These are phyloP conservation scores for Skeletonema grethae DNA, from an alignment of 108 stramenopile species.

Conservation along the genomic window DNA sequence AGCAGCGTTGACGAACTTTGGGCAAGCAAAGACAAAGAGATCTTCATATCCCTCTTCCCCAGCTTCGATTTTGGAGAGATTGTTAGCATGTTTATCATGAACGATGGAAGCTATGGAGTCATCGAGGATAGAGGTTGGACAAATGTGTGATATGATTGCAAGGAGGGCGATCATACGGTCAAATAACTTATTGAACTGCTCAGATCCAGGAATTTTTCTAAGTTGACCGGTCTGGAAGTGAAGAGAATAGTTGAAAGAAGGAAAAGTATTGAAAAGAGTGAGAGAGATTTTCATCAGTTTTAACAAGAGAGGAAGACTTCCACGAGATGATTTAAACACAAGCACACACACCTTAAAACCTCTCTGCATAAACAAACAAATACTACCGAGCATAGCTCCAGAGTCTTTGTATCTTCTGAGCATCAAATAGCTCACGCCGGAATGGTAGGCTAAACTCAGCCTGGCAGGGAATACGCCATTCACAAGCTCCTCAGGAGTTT, in stretches of 20 bases:
- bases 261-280: neutral
- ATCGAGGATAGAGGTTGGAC: constrained; percentile 69
- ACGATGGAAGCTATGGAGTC: constrained; percentile 72
- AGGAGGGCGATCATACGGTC: constrained; percentile 91
- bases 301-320: neutral
- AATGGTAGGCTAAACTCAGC: constrained; percentile 92
- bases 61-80: constrained; percentile 78
- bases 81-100: constrained; percentile 89
- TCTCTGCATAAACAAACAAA: constrained; percentile 80
- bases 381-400: constrained; percentile 62
- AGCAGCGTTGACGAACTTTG: constrained; percentile 90
- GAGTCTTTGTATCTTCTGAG: constrained; percentile 95
- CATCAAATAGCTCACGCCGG: constrained; percentile 93
- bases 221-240: constrained; percentile 67
- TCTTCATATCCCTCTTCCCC: constrained; percentile 86
- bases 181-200: constrained; percentile 81
- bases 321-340: constrained; percentile 12
- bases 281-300: neutral
- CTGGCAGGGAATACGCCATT: constrained; percentile 83
- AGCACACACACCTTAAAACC: constrained; percentile 68
- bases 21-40: constrained; percentile 86
- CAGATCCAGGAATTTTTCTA: constrained; percentile 70
- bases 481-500: constrained; percentile 68
- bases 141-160: constrained; percentile 79
- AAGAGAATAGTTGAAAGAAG: neutral